Conservation (phyloP, 371 early-diverging fungal genomes). For the Chytridium lagenaria region DNA sequence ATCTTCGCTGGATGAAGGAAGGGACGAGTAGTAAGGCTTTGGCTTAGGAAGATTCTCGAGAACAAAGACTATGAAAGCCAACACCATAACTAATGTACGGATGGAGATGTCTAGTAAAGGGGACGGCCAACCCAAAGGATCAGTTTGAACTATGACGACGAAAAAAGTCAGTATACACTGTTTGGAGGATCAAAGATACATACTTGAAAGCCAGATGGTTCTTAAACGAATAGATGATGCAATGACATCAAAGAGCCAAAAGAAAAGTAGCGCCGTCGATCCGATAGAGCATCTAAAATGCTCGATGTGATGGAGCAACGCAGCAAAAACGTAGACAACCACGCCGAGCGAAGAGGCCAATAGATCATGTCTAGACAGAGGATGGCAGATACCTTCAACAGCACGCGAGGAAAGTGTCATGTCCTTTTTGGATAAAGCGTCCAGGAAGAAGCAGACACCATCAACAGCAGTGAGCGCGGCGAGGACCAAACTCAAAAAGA, state of each 20-base stretch:
- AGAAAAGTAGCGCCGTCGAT: constrained; percentile 70
- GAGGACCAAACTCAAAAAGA: constrained; percentile 23
- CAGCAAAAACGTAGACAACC: constrained; percentile 59
- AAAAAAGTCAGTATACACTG: neutral
- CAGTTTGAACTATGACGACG: neutral
- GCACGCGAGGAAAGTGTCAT: neutral
- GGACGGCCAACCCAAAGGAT: neutral
- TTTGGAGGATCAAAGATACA: constrained; percentile 25
- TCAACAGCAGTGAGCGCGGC: constrained; percentile 13
- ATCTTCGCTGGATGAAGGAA: constrained; percentile 21
- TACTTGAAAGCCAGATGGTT: constrained; percentile 57
- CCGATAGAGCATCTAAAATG: constrained; percentile 69
- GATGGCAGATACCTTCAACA: neutral
- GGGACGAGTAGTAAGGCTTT: constrained; percentile 62
- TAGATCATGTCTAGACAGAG: neutral
- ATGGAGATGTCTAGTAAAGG: constrained; percentile 11
- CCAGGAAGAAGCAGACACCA: neutral
- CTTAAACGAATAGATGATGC: constrained; percentile 63
- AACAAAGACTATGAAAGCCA: constrained; percentile 63
- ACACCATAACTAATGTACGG: constrained; percentile 51
- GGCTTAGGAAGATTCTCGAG: constrained; percentile 68
- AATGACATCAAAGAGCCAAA: constrained; percentile 72
- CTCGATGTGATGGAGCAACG: constrained; percentile 69
- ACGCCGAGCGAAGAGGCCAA: constrained; percentile 2
- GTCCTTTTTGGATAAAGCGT: neutral